These are phyloP conservation scores for Vanderwaltozyma polyspora DNA, from an alignment of 805 yeast genomes.

Conservation along the genomic window DNA sequence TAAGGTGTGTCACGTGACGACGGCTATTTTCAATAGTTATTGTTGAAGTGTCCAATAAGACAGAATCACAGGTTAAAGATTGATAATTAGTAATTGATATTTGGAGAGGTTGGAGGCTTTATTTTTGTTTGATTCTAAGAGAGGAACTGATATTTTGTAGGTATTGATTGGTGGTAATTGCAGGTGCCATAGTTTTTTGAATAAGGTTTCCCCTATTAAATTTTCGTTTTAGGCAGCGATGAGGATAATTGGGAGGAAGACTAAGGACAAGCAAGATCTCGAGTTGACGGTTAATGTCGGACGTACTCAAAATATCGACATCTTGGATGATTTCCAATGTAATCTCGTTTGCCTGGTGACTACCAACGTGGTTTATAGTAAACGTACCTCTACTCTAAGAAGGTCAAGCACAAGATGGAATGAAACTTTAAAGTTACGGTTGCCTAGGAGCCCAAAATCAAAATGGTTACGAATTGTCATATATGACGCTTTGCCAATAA, in stretches of 20 bases:
- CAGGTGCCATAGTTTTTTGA: no score
- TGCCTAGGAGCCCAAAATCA: constrained; percentile 19
- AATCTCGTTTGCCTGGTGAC: constrained; percentile 23
- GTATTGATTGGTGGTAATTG: no score
- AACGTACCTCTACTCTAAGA: constrained; percentile 15
- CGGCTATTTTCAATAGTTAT: no score
- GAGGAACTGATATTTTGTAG: no score
- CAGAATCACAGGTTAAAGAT: no score
- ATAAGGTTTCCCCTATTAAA: no score
- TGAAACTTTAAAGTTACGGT: constrained; percentile 17
- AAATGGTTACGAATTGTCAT: constrained; percentile 21
- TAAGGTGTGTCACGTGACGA: no score
- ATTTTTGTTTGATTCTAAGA: no score
- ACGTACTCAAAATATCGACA: constrained; percentile 16
- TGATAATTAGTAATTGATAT: no score
- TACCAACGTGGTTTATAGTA: constrained; percentile 17
- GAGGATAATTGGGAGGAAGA: constrained; percentile 8
- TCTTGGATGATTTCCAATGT: constrained; percentile 18
- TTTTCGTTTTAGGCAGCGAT: no score
- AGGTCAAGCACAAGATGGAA: constrained; percentile 18
- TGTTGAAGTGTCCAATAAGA: no score
- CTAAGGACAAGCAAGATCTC: constrained; percentile 4
- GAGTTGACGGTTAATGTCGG: constrained; percentile 1
- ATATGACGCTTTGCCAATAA: constrained; percentile 18
- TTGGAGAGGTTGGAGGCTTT: no score